phyloP scores from a whole-genome alignment of 129 eudicot species.

The Smallanthus sonchifolius region DNA sequence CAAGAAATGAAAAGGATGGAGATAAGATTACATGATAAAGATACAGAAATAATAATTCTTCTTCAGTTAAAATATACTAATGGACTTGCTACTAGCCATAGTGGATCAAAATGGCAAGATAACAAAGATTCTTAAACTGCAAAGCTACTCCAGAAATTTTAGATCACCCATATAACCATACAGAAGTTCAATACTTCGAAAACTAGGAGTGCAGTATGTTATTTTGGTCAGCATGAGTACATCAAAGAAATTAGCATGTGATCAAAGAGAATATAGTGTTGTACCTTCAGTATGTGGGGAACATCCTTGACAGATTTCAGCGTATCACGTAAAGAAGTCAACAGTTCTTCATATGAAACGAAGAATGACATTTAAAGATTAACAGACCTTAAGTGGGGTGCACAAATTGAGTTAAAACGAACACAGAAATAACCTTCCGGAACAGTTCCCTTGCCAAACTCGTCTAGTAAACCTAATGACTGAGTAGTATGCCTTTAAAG shows the following conservation, averaged over 20 bases:
- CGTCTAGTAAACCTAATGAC: too few relatives aligned
- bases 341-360: constrained; percentile 65
- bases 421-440: too few relatives aligned
- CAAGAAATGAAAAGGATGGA: neutral
- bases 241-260: neutral
- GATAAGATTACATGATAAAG: neutral
- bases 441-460: too few relatives aligned
- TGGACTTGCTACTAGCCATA: too few relatives aligned
- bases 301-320: constrained; percentile 83
- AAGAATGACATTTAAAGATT: neutral
- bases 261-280: constrained; percentile 14
- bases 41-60: too few relatives aligned
- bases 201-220: neutral
- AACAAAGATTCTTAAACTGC: neutral
- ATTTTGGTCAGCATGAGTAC: neutral
- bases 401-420: too few relatives aligned
- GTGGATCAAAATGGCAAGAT: neutral
- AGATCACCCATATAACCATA: neutral
- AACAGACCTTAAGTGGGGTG: too few relatives aligned
- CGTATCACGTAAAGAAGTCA: constrained; percentile 65
- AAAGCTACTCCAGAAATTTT: constrained; percentile 5
- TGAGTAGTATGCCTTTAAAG: too few relatives aligned
- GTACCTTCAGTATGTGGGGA: constrained; percentile 80
- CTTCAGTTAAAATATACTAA: neutral
- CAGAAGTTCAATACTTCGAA: neutral